A percentile compares a stretch with the other conserved stretches of the same genome.
phyloP scores from a whole-genome alignment of 495 filamentous ascomycete species.

The Amphirosellinia nigrospora region DNA sequence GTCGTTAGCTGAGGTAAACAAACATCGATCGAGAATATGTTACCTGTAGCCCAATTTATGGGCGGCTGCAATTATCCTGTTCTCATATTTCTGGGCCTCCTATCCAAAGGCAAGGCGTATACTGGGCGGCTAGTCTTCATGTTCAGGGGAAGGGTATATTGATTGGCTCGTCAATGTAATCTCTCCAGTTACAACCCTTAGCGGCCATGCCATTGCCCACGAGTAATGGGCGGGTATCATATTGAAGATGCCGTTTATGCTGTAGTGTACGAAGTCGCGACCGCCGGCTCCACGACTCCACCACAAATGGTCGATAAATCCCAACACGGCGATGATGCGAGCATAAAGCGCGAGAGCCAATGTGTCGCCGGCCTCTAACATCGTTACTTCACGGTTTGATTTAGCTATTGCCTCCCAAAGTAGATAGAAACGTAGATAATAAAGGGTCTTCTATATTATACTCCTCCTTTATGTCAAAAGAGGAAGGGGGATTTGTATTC shows the following conservation, averaged over 20 bases:
- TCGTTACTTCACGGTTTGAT: not conserved
- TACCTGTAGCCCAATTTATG: not conserved
- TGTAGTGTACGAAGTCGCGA: conserved; percentile 15
- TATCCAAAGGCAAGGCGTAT: not conserved
- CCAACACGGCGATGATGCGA: conserved; percentile 17
- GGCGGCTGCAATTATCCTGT: not conserved
- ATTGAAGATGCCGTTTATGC: conserved; percentile 13
- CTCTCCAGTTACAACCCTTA: conserved; percentile 14
- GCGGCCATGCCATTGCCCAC: conserved; percentile 24
- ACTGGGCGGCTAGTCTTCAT: not conserved
- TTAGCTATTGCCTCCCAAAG: conserved; percentile 9
- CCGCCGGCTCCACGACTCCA: conserved; percentile 22
- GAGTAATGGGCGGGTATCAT: conserved; percentile 7
- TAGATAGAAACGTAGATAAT: not conserved
- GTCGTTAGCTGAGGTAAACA: not conserved
- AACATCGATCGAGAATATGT: not conserved
- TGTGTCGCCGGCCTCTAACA: conserved; percentile 19
- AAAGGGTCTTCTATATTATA: not conserved
- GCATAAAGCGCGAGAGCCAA: conserved; percentile 25
- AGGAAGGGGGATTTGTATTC: not conserved
- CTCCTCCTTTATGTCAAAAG: not conserved
- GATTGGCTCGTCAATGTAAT: not conserved
- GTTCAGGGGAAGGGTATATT: not conserved
- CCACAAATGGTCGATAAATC: conserved; percentile 24
- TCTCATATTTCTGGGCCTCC: not conserved